Conservation (phyloP, 2,329 filamentous ascomycete genomes). For the Calonectria hawksworthii region DNA sequence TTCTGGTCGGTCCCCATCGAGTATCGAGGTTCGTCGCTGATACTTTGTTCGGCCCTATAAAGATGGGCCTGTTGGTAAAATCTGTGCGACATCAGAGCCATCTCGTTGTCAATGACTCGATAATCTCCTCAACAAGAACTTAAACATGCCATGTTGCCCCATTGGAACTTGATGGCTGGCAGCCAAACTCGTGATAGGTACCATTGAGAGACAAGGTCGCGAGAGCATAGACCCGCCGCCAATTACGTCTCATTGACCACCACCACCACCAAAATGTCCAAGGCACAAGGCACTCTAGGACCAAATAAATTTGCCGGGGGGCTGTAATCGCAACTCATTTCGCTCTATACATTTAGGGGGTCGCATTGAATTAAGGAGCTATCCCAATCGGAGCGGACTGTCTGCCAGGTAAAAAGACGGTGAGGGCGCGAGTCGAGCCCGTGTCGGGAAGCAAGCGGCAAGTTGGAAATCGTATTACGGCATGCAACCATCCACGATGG, state of each 20-base stretch:
- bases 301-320: constrained; percentile 1
- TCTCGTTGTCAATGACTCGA: background rate
- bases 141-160: background rate
- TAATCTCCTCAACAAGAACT: constrained; percentile 11
- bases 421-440: constrained; percentile 18
- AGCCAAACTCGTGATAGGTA: constrained; percentile 14
- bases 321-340: background rate
- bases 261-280: constrained; percentile 2
- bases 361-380: background rate
- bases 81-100: background rate
- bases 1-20: background rate
- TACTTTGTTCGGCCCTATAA: constrained; percentile 6
- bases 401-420: constrained; percentile 25
- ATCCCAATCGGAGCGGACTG: constrained; percentile 8
- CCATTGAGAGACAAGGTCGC: constrained; percentile 3
- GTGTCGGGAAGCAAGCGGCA: constrained; percentile 1
- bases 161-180: constrained; percentile 2
- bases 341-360: background rate
- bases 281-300: background rate
- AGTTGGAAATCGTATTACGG: constrained; percentile 15
- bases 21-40: constrained; percentile 8
- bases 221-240: constrained; percentile 7
- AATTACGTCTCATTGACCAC: background rate
- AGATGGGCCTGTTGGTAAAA: background rate
- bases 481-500: constrained; percentile 19